Evolutionary conservation across 148 eudicot genomes (phyloP).

Genomic region (Cornus controversa): DNA sequence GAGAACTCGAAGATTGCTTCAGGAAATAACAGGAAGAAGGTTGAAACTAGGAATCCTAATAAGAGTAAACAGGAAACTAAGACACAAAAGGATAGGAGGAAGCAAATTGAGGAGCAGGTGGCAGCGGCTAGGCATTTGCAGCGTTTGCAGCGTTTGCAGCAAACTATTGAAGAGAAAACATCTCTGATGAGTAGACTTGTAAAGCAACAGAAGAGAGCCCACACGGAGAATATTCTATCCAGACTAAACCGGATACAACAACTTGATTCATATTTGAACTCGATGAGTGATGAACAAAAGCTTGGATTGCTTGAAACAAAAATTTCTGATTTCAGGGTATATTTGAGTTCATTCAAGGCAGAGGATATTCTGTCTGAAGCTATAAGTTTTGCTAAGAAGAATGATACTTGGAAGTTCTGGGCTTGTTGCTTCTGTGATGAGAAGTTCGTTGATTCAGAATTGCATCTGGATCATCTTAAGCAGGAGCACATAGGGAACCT

Average conservation of each 20-base stretch:
- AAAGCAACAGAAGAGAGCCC: neutral
- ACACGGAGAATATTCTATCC: neutral
- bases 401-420: conserved; percentile 10
- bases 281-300: neutral
- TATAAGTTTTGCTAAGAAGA: neutral
- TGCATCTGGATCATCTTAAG: neutral
- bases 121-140: too few relatives aligned
- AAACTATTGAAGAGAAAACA: neutral
- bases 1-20: too few relatives aligned
- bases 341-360: neutral
- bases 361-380: neutral
- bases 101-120: neutral
- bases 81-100: neutral
- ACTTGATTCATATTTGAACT: neutral
- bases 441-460: neutral
- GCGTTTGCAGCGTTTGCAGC: neutral
- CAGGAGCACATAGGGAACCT: neutral
- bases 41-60: too few relatives aligned
- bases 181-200: neutral
- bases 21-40: too few relatives aligned
- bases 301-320: too few relatives aligned
- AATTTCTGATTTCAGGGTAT: too few relatives aligned
- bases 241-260: too few relatives aligned
- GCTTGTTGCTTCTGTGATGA: conserved; percentile 5
- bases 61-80: neutral